Percentiles rank a stretch among this genome's conserved stretches.
Evolutionary conservation across 2,329 filamentous ascomycete species (phyloP).

Genomic region (Claviceps quebecensis): DNA sequence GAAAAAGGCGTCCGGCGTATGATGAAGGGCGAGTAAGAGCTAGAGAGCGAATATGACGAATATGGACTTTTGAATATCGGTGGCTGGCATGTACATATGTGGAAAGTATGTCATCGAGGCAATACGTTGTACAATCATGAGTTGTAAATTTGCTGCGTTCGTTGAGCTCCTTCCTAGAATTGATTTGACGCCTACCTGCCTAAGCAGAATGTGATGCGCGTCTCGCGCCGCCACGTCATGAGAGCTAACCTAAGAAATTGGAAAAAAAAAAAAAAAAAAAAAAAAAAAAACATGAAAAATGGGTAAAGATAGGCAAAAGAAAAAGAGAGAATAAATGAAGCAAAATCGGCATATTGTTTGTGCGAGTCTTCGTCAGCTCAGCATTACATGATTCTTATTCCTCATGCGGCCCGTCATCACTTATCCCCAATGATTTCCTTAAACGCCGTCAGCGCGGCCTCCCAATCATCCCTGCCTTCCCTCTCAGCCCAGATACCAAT

Average conservation of each 20-base stretch:
- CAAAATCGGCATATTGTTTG: not conserved
- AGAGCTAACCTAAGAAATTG: not conserved
- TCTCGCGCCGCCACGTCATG: no score
- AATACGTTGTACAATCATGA: no score
- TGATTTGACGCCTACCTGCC: no score
- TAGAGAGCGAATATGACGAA: no score
- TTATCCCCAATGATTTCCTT: slow-evolving; percentile 21
- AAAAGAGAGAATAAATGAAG: not conserved
- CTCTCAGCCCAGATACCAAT: slow-evolving; percentile 29
- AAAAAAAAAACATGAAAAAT: not conserved
- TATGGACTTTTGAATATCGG: no score
- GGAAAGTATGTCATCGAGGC: no score
- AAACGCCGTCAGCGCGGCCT: slow-evolving; percentile 31
- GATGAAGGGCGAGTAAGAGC: no score
- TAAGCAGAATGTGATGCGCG: no score
- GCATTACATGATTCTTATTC: not conserved
- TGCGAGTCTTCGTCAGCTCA: not conserved
- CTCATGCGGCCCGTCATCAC: not conserved
- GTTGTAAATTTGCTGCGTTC: no score
- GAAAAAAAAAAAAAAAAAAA: not conserved
- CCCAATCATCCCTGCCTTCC: slow-evolving; percentile 34
- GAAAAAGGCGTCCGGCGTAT: no score
- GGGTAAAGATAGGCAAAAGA: not conserved
- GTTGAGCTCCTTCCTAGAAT: no score
- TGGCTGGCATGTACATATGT: no score